Conservation (phyloP, 202 grass and related monocot species). For the Digitaria exilis region DNA sequence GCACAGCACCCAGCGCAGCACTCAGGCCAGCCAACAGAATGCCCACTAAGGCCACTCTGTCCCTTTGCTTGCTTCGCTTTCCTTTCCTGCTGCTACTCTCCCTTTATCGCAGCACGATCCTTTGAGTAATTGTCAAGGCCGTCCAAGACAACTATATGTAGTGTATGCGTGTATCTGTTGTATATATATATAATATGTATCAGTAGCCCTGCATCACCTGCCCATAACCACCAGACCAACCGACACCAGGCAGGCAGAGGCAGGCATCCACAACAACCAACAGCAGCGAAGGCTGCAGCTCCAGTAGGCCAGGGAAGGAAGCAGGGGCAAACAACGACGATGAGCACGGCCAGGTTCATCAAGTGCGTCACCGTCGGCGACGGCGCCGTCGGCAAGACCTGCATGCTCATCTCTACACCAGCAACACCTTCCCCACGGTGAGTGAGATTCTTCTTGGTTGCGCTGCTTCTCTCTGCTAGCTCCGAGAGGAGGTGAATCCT, state of each 20-base stretch:
- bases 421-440: constrained; percentile 86
- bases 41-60: constrained; percentile 47
- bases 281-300: background rate
- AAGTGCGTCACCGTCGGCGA: constrained; percentile 90
- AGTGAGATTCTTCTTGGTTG: background rate
- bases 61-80: background rate
- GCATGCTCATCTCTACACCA: constrained; percentile 93
- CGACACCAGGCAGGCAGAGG: constrained; percentile 2
- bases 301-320: background rate
- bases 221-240: constrained; percentile 28
- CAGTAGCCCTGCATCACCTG: background rate
- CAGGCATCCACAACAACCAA: constrained; percentile 2
- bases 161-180: background rate
- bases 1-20: constrained; percentile 14
- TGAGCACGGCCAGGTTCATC: constrained; percentile 92
- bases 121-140: constrained; percentile 53
- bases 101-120: constrained; percentile 5
- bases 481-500: background rate
- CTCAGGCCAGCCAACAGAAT: constrained; percentile 46
- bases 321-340: constrained; percentile 12
- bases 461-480: background rate
- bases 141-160: constrained; percentile 15
- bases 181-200: background rate
- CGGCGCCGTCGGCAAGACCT: constrained; percentile 78
- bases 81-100: constrained; percentile 25